phyloP scores from a whole-genome alignment of 768 basidiomycete genomes.

The Trametopsis cervina region DNA sequence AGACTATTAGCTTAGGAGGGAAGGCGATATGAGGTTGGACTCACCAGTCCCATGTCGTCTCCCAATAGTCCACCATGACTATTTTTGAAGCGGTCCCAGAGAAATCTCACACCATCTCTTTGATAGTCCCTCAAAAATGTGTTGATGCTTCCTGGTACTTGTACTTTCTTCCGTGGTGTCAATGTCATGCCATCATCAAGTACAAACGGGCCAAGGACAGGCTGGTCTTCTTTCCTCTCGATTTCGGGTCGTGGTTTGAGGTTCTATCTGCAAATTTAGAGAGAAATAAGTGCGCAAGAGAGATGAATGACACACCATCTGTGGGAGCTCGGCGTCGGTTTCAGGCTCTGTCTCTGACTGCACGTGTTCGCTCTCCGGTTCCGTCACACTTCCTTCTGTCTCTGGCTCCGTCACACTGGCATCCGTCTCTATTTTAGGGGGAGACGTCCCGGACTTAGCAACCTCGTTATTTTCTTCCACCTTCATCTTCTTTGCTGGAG shows the following conservation, averaged over 20 bases:
- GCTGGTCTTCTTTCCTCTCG: constrained; percentile 37
- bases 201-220: constrained; percentile 36
- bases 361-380: not conserved
- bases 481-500: not conserved
- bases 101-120: constrained; percentile 76
- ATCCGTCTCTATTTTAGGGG: not conserved
- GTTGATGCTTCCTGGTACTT: constrained; percentile 68
- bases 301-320: too few species aligned
- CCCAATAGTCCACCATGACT: constrained; percentile 78
- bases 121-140: constrained; percentile 89
- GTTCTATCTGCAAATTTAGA: too few species aligned
- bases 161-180: constrained; percentile 27
- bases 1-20: not conserved
- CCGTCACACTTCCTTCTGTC: not conserved
- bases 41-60: constrained; percentile 90
- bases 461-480: not conserved
- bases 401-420: not conserved
- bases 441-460: not conserved
- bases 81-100: constrained; percentile 65
- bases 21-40: constrained; percentile 12
- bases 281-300: too few species aligned
- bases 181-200: constrained; percentile 33
- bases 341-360: constrained; percentile 37
- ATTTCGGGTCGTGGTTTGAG: constrained; percentile 49
- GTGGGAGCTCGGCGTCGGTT: not conserved